Evolutionary conservation across 306 rosid species (phyloP), one percentile per base, ranked within the genome.

Genomic region (Alnus rubra): DNA sequence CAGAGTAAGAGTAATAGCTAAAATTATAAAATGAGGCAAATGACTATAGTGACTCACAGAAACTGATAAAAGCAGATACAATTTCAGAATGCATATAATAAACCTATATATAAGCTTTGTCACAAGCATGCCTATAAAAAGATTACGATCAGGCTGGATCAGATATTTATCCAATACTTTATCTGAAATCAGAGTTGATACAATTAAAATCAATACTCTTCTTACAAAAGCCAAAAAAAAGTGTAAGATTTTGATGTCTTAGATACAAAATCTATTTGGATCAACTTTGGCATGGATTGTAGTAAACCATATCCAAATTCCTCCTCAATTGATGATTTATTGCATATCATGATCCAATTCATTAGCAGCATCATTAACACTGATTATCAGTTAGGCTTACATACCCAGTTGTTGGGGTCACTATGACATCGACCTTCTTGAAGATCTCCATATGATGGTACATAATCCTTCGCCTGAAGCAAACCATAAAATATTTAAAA

Each of bases 371-470:
- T 64, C 64, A 33, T 37, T 78, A 80, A 51, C 77, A 60, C 39
- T 39, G 30, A 2, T 52, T 4, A 69, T 23, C 47, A 78, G 53
- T 48, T 73, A 75, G 30, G 8, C 39, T 47, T 80, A 82, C 94
- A 79, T 89, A 94, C 97, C 97, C 98, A n/a, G 98, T 94, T 65
- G 97, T 94, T 45, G 98, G 98, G 77, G 98, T 92, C 85, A 92
- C 97, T 64, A 94, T 91, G 83, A 94, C 83, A 82, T 94, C 98
- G 64, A 91, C 97, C 79, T 88, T 88, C 89, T 89, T 94, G 89
- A 94, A 92, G 74, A 94, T 92, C 78, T 90, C 95, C 95, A 94
- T 85, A 88, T 87, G 92, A 82, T 92, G 80, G 88, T 94, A 65
- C 98, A 94, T 94, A 67, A 85, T 74, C 86, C 98, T 94, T 80